Evolutionary conservation across 331 rosid species (phyloP), one percentile per base, ranked within the genome.

Genomic region (Pyrus hybrid): DNA sequence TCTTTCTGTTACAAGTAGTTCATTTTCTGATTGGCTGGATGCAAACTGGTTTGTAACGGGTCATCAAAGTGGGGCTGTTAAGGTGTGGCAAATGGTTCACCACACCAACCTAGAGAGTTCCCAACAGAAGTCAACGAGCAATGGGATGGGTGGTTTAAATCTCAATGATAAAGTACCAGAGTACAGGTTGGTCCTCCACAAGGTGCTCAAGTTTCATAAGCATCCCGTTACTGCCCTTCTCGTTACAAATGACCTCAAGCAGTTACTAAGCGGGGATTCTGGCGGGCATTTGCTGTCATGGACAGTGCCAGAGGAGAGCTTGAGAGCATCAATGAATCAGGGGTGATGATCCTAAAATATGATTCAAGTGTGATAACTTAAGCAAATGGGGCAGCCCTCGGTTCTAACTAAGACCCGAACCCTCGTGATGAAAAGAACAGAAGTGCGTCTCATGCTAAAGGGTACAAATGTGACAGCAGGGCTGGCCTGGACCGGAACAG

Each of bases 21-120:
- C 93, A 43, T 79, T 74, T 81, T 92, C 97, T 60, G 99, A 95
- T 88, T 95, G 99, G 99, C 86, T 73, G 83, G 97, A 92, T 73
- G 88, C 91, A 7, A 95, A 88, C 82, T 95, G 99, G 99, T 92
- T 85, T 76, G 99, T 88, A 75, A 95, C 98, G 16, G 99, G 99
- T 74, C 99, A 95, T 87, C 99, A 95, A 89, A 95, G 99, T 80
- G 99, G 99, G 76, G 91, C 99, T 25, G 87, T 95, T 70, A 95
- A 95, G 87, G 97, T 95, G 79, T 95, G 98, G 99, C 97, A 91
- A 84, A 92, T 87, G 96, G 87, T 95, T 76, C 94, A 92, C 86
- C 77, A 85, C 87, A 83, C 94, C 71, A 84, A 82, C 62, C 89
- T 74, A 20, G 90, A 81, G 61, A 71, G 73, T 81, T 84, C 91